A percentile compares a stretch with the other conserved stretches of the same genome.
Conservation (phyloP, 805 yeast species). For the Hanseniaspora hatyaiensis region DNA sequence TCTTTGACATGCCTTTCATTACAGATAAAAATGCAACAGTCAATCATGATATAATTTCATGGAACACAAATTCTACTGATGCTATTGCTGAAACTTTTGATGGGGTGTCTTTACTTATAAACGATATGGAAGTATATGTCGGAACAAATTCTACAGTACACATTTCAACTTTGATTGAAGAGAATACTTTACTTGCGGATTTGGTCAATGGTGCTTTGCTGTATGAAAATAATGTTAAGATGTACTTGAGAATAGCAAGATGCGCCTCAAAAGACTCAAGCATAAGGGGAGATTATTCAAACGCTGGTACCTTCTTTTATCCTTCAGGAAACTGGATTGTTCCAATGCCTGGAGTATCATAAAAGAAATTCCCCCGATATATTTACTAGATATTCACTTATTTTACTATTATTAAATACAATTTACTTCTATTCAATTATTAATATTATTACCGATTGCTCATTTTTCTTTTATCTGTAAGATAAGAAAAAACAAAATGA, state of each 20-base stretch:
- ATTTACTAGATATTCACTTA: not conserved
- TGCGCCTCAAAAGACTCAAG: slow-evolving; percentile 34
- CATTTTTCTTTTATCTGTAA: too few species aligned
- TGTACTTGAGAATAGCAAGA: slow-evolving; percentile 49
- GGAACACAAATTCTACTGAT: slow-evolving; percentile 25
- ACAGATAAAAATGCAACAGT: not conserved
- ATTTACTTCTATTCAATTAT: not conserved
- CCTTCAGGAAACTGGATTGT: slow-evolving; percentile 45
- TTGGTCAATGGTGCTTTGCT: slow-evolving; percentile 29
- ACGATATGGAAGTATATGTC: slow-evolving; percentile 66
- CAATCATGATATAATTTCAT: slow-evolving; percentile 22
- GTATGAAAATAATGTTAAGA: slow-evolving; percentile 23
- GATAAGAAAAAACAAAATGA: too few species aligned
- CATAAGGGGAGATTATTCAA: slow-evolving; percentile 50
- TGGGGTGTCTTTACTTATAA: slow-evolving; percentile 55
- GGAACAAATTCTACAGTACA: slow-evolving; percentile 42
- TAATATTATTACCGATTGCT: not conserved
- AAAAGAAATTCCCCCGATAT: not conserved
- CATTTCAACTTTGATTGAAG: slow-evolving; percentile 29
- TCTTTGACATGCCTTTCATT: slow-evolving; percentile 24
- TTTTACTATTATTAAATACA: not conserved
- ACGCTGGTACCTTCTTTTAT: slow-evolving; percentile 48
- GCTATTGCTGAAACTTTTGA: slow-evolving; percentile 18
- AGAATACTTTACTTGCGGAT: slow-evolving; percentile 25
- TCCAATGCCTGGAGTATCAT: slow-evolving; percentile 45